Evolutionary conservation across 2,329 filamentous ascomycete genomes (phyloP).

Genomic region (Cryphonectria parasitica): DNA sequence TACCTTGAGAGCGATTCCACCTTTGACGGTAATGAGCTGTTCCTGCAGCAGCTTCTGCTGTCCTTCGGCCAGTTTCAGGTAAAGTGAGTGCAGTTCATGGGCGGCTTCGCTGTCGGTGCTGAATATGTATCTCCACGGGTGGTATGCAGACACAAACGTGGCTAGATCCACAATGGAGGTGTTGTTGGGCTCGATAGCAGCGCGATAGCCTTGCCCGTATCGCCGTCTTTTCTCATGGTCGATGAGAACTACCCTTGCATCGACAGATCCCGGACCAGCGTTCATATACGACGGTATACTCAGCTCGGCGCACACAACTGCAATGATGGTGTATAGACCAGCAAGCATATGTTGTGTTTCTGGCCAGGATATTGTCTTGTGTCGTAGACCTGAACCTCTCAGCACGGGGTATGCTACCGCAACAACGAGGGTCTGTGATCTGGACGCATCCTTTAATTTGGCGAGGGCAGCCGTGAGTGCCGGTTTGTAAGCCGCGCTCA

Average conservation of each 20-base stretch:
- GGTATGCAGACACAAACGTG: slow-evolving; percentile 55
- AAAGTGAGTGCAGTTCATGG: slow-evolving; percentile 58
- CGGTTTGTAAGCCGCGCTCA: slow-evolving; percentile 65
- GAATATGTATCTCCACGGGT: slow-evolving; percentile 69
- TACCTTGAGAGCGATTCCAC: slow-evolving; percentile 53
- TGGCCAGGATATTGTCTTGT: slow-evolving; percentile 64
- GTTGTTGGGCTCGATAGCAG: slow-evolving; percentile 47
- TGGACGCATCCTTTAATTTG: slow-evolving; percentile 46
- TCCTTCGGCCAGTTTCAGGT: slow-evolving; percentile 51
- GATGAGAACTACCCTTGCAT: slow-evolving; percentile 75
- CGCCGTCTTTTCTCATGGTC: slow-evolving; percentile 55
- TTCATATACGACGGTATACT: slow-evolving; percentile 62
- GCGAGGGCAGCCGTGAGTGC: slow-evolving; percentile 59
- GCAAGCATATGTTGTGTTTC: slow-evolving; percentile 76
- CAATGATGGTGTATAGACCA: slow-evolving; percentile 77
- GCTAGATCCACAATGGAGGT: slow-evolving; percentile 54
- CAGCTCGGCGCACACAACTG: slow-evolving; percentile 68
- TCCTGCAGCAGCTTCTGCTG: slow-evolving; percentile 52
- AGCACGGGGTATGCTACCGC: slow-evolving; percentile 69
- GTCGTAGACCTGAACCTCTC: slow-evolving; percentile 50
- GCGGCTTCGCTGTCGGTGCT: slow-evolving; percentile 68
- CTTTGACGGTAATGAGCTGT: slow-evolving; percentile 56
- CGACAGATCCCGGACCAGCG: slow-evolving; percentile 69
- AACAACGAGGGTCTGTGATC: slow-evolving; percentile 49
- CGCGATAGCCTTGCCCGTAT: slow-evolving; percentile 40